phyloP scores from a whole-genome alignment of 2,329 filamentous ascomycete genomes.

The Cladosporium velox region DNA sequence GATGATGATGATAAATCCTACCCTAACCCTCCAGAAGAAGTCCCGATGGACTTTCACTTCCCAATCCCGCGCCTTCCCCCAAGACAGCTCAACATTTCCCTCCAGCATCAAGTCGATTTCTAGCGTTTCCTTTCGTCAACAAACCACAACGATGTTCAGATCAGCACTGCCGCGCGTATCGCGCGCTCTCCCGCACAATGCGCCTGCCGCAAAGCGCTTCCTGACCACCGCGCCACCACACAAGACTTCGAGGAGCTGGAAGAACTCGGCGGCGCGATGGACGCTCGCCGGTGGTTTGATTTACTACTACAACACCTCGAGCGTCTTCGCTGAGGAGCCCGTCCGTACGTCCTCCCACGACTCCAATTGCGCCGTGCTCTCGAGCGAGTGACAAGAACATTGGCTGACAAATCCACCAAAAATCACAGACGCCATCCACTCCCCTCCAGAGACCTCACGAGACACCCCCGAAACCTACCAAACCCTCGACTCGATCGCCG shows the following conservation, averaged over 20 bases:
- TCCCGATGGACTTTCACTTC: constrained; percentile 8
- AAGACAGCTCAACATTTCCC: not conserved
- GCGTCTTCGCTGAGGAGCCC: constrained; percentile 76
- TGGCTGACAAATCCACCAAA: constrained; percentile 26
- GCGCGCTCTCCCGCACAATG: constrained; percentile 37
- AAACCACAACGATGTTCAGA: constrained; percentile 52
- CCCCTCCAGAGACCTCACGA: constrained; percentile 43
- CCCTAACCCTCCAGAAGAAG: constrained; percentile 9
- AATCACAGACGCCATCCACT: constrained; percentile 31
- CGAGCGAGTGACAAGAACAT: not conserved
- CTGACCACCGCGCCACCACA: constrained; percentile 61
- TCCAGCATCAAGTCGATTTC: constrained; percentile 9
- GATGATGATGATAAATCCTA: not conserved
- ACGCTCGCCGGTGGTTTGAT: constrained; percentile 73
- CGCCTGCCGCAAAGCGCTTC: constrained; percentile 47
- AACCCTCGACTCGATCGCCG: constrained; percentile 48
- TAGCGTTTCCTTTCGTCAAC: constrained; percentile 14
- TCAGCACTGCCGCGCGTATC: constrained; percentile 42
- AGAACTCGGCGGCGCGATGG: constrained; percentile 72
- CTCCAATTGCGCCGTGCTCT: not conserved
- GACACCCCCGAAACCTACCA: constrained; percentile 44
- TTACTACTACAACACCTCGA: constrained; percentile 93
- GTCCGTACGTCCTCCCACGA: constrained; percentile 60
- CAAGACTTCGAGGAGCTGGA: constrained; percentile 76
- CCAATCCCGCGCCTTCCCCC: constrained; percentile 1